A percentile compares a stretch with the other conserved stretches of the same genome.
phyloP scores from a whole-genome alignment of 2,329 filamentous ascomycete species.

The Colletotrichum lindemuthianum region DNA sequence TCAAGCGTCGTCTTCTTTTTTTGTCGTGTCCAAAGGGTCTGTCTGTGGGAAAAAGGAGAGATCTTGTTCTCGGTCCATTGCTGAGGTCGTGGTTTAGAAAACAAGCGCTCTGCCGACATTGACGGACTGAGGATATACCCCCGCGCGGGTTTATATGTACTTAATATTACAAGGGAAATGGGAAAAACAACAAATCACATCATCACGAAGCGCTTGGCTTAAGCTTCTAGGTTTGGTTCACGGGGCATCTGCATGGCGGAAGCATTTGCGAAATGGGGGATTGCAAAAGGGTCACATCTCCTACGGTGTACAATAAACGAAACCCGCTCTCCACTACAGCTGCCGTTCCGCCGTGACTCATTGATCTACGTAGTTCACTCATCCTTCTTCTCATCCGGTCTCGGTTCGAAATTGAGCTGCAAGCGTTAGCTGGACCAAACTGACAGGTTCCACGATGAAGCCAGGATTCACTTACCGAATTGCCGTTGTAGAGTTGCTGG shows the following conservation, averaged over 20 bases:
- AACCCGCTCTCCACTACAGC: slow-evolving; percentile 27
- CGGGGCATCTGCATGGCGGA: slow-evolving; percentile 19
- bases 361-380: background rate
- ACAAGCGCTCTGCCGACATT: too few relatives aligned
- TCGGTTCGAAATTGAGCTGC: slow-evolving; percentile 76
- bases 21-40: background rate
- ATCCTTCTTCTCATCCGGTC: slow-evolving; percentile 63
- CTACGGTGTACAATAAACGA: slow-evolving; percentile 36
- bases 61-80: too few relatives aligned
- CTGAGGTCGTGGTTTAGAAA: too few relatives aligned
- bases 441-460: background rate
- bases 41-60: background rate
- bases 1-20: slow-evolving; percentile 49
- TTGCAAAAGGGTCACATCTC: slow-evolving; percentile 30
- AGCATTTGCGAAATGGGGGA: slow-evolving; percentile 13
- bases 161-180: slow-evolving; percentile 20
- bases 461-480: slow-evolving; percentile 70
- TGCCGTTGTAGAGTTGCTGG: slow-evolving; percentile 89
- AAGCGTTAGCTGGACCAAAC: slow-evolving; percentile 41
- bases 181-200: slow-evolving; percentile 11
- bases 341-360: background rate
- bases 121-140: too few relatives aligned
- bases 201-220: background rate
- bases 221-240: slow-evolving; percentile 9
- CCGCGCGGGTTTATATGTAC: slow-evolving; percentile 15